phyloP scores from a whole-genome alignment of 306 rosid species.

The Arachis stenosperma region DNA sequence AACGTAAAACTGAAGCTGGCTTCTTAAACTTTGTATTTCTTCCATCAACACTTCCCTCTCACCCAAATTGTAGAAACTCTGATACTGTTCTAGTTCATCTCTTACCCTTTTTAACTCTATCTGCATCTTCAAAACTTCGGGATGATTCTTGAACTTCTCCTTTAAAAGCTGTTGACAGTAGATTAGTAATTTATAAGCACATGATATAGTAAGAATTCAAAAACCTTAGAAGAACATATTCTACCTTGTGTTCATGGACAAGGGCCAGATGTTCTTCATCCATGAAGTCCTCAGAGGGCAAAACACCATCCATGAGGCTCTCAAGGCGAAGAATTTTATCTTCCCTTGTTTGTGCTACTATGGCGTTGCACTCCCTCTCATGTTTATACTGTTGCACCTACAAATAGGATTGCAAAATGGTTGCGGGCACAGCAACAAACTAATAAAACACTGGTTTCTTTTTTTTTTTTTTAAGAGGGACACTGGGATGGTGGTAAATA shows the following conservation, averaged over 20 bases:
- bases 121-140: slow-evolving; percentile 78
- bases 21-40: slow-evolving; percentile 91
- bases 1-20: slow-evolving; percentile 82
- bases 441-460: slow-evolving; percentile 21
- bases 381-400: slow-evolving; percentile 94
- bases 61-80: slow-evolving; percentile 75
- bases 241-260: slow-evolving; percentile 78
- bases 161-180: slow-evolving; percentile 67
- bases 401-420: slow-evolving; percentile 41
- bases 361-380: slow-evolving; percentile 88
- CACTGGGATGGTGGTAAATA: slow-evolving; percentile 19
- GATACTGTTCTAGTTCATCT: slow-evolving; percentile 73
- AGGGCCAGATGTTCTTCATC: slow-evolving; percentile 77
- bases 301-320: slow-evolving; percentile 90
- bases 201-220: slow-evolving; percentile 9
- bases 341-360: slow-evolving; percentile 90
- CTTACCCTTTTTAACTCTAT: slow-evolving; percentile 78
- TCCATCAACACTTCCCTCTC: slow-evolving; percentile 97
- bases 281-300: slow-evolving; percentile 89
- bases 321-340: slow-evolving; percentile 92
- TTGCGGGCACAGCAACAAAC: slow-evolving; percentile 42
- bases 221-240: slow-evolving; percentile 35
- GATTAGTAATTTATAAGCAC: slow-evolving; percentile 38
- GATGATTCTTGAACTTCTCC: slow-evolving; percentile 91
- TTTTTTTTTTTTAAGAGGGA: too few relatives aligned